phyloP scores from a whole-genome alignment of 2,329 filamentous ascomycete species.

The Aspergillus viridinutans region DNA sequence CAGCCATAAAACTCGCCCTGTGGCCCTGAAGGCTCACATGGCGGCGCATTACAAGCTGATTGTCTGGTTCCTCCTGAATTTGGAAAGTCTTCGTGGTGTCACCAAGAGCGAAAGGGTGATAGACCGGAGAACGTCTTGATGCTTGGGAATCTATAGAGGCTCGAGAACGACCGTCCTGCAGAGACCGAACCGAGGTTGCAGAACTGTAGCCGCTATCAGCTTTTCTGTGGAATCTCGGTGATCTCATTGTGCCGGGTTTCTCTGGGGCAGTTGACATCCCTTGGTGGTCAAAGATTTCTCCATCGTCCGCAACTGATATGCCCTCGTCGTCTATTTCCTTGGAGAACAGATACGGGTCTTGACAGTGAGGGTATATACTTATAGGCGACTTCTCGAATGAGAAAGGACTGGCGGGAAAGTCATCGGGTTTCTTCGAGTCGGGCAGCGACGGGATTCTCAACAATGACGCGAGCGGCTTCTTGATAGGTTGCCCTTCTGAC shows the following conservation, averaged over 20 bases:
- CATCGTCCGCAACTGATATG: slow-evolving; percentile 16
- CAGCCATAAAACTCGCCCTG: slow-evolving; percentile 9
- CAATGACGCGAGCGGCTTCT: slow-evolving; percentile 2
- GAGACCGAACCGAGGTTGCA: slow-evolving; percentile 28
- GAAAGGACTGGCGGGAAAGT: slow-evolving; percentile 29
- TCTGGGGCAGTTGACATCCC: slow-evolving; percentile 13
- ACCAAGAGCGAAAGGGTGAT: slow-evolving; percentile 14
- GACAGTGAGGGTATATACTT: slow-evolving; percentile 7
- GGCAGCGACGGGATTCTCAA: slow-evolving; percentile 18
- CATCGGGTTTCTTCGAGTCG: slow-evolving; percentile 16
- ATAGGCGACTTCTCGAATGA: slow-evolving; percentile 33
- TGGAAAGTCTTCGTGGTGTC: slow-evolving; percentile 10
- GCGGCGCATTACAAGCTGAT: slow-evolving; percentile 12
- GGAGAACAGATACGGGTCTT: slow-evolving; percentile 9
- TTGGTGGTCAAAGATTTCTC: slow-evolving; percentile 6
- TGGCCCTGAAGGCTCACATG: slow-evolving; percentile 18
- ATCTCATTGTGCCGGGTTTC: slow-evolving; percentile 12
- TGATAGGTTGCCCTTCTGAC: neutral
- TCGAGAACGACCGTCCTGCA: slow-evolving; percentile 20
- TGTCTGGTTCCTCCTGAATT: slow-evolving; percentile 1
- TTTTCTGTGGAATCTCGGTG: slow-evolving; percentile 25
- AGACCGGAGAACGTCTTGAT: slow-evolving; percentile 9
- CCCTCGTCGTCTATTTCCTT: slow-evolving; percentile 17
- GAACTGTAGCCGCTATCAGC: slow-evolving; percentile 40
- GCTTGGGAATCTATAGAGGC: slow-evolving; percentile 25